Evolutionary conservation across 2,329 filamentous ascomycete species (phyloP).

Genomic region (Colletotrichum sp.): DNA sequence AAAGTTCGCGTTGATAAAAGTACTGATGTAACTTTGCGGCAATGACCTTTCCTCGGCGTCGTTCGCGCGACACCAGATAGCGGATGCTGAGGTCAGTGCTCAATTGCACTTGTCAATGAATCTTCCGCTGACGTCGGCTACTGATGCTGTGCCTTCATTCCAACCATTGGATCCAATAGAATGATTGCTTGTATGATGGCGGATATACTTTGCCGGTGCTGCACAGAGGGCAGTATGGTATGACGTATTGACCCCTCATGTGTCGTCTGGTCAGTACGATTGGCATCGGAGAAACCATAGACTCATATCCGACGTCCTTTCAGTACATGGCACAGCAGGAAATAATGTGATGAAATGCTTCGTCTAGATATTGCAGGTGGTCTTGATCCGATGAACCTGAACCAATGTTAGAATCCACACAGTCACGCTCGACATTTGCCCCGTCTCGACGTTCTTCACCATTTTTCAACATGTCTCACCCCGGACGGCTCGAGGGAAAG

Average conservation of each 20-base stretch:
- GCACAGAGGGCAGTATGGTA: not conserved
- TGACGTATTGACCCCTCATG: not conserved
- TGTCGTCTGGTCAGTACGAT: not conserved
- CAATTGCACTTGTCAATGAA: not conserved
- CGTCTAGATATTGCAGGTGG: not conserved
- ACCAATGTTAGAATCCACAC: accelerated
- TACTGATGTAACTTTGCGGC: not conserved
- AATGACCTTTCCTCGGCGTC: not conserved
- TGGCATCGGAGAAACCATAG: not conserved
- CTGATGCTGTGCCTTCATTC: not conserved
- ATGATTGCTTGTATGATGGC: not conserved
- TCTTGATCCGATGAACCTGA: accelerated
- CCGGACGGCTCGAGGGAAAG: not conserved
- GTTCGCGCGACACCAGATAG: not conserved
- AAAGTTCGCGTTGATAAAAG: not conserved
- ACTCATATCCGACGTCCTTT: not conserved
- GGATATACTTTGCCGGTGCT: not conserved
- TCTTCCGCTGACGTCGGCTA: not conserved
- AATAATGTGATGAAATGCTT: not conserved
- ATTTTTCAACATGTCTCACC: not conserved
- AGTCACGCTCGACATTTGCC: not conserved
- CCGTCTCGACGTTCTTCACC: not conserved
- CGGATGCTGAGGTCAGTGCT: not conserved
- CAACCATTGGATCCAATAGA: not conserved
- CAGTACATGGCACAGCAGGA: not conserved